These are phyloP conservation scores for Geotrichum carabidarum DNA, from an alignment of 1,139 yeast species.

Conservation along the genomic window DNA sequence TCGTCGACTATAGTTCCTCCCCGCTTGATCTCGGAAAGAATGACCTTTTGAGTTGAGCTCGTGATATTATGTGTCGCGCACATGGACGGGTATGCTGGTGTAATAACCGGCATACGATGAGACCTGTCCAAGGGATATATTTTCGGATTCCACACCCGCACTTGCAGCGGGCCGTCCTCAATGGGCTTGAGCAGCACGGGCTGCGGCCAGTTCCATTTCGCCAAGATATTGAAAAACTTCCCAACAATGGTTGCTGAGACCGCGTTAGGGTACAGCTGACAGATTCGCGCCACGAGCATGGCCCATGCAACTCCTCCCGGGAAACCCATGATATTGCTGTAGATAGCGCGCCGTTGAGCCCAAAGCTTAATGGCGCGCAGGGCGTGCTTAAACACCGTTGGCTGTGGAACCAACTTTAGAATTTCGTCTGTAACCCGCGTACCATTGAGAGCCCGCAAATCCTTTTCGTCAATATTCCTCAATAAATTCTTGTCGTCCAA, in stretches of 20 bases:
- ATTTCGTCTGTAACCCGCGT: slow-evolving; percentile 97
- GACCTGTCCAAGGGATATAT: slow-evolving; percentile 80
- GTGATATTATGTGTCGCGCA: slow-evolving; percentile 97
- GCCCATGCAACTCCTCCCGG: slow-evolving; percentile 99
- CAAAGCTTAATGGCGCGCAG: slow-evolving; percentile 87
- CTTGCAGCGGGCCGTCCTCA: slow-evolving; percentile 96
- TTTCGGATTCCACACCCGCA: slow-evolving; percentile 94
- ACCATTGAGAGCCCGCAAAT: slow-evolving; percentile 84
- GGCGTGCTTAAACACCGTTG: slow-evolving; percentile 88
- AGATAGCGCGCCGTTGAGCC: slow-evolving; percentile 93
- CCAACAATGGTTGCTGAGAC: slow-evolving; percentile 89
- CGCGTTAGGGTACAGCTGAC: slow-evolving; percentile 94
- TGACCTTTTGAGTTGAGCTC: slow-evolving; percentile 75
- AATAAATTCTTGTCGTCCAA: slow-evolving; percentile 79
- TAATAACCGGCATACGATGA: slow-evolving; percentile 97
- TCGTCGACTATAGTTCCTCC: slow-evolving; percentile 68
- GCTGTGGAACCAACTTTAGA: slow-evolving; percentile 80
- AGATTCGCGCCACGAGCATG: slow-evolving; percentile 92
- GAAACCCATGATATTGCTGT: slow-evolving; percentile 91
- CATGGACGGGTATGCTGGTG: slow-evolving; percentile 99
- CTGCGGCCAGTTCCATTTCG: slow-evolving; percentile 98
- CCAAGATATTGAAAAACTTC: slow-evolving; percentile 77
- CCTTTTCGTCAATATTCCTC: slow-evolving; percentile 83
- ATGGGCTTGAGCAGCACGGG: slow-evolving; percentile 88
- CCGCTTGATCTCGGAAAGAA: slow-evolving; percentile 66